phyloP scores from a whole-genome alignment of 805 yeast genomes.

The Limtongia smithiae region DNA sequence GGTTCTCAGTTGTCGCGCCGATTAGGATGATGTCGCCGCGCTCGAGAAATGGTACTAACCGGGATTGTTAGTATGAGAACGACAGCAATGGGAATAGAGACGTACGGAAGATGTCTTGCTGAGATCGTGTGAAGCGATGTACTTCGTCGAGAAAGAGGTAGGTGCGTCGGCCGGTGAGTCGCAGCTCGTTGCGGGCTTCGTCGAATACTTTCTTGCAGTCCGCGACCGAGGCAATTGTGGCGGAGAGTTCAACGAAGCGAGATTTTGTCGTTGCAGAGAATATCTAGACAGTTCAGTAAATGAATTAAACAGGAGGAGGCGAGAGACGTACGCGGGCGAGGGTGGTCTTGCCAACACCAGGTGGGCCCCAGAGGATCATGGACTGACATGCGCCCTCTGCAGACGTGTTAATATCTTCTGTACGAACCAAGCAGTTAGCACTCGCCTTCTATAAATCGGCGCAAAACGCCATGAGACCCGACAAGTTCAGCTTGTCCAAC shows the following conservation, averaged over 20 bases:
- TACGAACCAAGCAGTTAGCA: background rate
- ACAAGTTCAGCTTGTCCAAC: conserved; percentile 84
- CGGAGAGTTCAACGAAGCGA: conserved; percentile 76
- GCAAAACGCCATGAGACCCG: conserved; percentile 57
- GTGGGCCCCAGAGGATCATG: conserved; percentile 89
- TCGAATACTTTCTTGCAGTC: conserved; percentile 65
- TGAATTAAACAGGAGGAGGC: no score
- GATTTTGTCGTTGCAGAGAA: conserved; percentile 54
- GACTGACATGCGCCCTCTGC: conserved; percentile 54
- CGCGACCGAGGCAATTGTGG: conserved; percentile 64
- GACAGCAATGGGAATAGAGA: background rate
- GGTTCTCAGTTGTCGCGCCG: conserved; percentile 98
- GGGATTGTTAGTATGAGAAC: background rate
- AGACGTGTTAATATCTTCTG: background rate
- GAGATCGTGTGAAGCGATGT: conserved; percentile 79
- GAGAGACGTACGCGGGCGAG: conserved; percentile 51
- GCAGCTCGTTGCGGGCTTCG: conserved; percentile 46
- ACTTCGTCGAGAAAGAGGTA: conserved; percentile 88
- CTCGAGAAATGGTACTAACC: conserved; percentile 68
- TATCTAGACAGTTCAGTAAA: conserved; percentile 36
- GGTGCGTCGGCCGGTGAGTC: conserved; percentile 50
- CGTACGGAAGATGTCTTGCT: conserved; percentile 71
- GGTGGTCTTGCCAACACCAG: conserved; percentile 91
- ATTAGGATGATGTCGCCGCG: conserved; percentile 73
- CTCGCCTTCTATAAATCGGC: conserved; percentile 54